Percentiles rank a stretch among this genome's conserved stretches.
Evolutionary conservation across 2,329 filamentous ascomycete species (phyloP).

Genomic region (Pyricularia sp.): DNA sequence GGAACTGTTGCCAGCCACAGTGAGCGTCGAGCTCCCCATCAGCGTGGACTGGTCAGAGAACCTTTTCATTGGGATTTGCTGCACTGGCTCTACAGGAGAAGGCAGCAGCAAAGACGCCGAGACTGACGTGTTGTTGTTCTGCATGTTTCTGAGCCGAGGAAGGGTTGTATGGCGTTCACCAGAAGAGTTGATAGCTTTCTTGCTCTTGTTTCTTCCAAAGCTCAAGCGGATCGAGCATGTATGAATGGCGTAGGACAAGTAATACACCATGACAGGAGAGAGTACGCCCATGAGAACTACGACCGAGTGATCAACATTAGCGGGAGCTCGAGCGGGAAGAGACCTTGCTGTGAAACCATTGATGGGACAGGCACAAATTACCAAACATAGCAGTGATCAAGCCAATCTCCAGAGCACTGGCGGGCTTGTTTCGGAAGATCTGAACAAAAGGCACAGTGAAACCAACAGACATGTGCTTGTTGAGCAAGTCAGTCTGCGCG

Average conservation of each 20-base stretch:
- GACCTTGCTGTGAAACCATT: neutral
- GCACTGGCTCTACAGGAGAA: neutral
- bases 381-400: slow-evolving; percentile 30
- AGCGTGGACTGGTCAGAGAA: neutral
- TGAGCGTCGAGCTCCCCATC: neutral
- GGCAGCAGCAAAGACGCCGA: neutral
- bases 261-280: slow-evolving; percentile 16
- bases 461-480: slow-evolving; percentile 35
- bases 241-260: slow-evolving; percentile 15
- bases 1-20: neutral
- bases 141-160: neutral
- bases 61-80: neutral
- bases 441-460: slow-evolving; percentile 37
- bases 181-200: neutral
- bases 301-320: neutral
- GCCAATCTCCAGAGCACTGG: slow-evolving; percentile 22
- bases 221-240: neutral
- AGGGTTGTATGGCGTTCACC: neutral
- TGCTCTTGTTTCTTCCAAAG: neutral
- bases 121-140: neutral
- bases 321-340: neutral
- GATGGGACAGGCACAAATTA: slow-evolving; percentile 14
- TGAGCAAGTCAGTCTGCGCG: slow-evolving; percentile 33
- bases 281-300: slow-evolving; percentile 19
- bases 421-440: slow-evolving; percentile 21